Conservation (phyloP, 2,329 filamentous ascomycete genomes). For the Microcyclospora tardicrescens region DNA sequence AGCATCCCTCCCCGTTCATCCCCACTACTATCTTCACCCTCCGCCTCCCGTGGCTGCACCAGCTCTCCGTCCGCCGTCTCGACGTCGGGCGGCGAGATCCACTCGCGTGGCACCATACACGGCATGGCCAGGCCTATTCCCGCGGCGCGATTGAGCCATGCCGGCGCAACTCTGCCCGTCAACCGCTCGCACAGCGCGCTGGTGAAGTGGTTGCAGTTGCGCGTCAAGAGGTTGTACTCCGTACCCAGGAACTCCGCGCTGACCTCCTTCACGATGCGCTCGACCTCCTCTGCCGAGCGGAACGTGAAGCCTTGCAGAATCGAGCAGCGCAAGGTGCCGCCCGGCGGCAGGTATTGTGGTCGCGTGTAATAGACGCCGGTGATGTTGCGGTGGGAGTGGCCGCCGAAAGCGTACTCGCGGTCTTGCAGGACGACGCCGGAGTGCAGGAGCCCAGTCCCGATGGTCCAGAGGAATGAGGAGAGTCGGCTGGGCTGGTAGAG, state of each 20-base stretch:
- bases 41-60: constrained; percentile 38
- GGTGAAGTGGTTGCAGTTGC: constrained; percentile 85
- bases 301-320: constrained; percentile 72
- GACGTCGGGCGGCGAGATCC: constrained; percentile 67
- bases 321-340: constrained; percentile 61
- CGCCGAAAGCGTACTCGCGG: constrained; percentile 73
- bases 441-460: constrained; percentile 67
- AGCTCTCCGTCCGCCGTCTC: constrained; percentile 60
- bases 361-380: constrained; percentile 74
- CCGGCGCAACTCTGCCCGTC: constrained; percentile 55
- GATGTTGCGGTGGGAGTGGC: constrained; percentile 55
- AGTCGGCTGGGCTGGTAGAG: constrained; percentile 52
- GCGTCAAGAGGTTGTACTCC: constrained; percentile 66
- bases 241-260: constrained; percentile 63
- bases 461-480: constrained; percentile 62
- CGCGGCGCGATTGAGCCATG: constrained; percentile 74
- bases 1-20: constrained; percentile 33
- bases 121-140: constrained; percentile 68
- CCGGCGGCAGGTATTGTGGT: constrained; percentile 58
- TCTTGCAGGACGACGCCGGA: constrained; percentile 71
- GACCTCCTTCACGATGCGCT: constrained; percentile 52
- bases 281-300: constrained; percentile 54
- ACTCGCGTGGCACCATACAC: constrained; percentile 70
- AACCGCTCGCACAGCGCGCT: constrained; percentile 60
- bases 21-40: constrained; percentile 38